Base-by-base conservation (phyloP, 306 rosid genomes). In the Ochetophila trinervis region DNA sequence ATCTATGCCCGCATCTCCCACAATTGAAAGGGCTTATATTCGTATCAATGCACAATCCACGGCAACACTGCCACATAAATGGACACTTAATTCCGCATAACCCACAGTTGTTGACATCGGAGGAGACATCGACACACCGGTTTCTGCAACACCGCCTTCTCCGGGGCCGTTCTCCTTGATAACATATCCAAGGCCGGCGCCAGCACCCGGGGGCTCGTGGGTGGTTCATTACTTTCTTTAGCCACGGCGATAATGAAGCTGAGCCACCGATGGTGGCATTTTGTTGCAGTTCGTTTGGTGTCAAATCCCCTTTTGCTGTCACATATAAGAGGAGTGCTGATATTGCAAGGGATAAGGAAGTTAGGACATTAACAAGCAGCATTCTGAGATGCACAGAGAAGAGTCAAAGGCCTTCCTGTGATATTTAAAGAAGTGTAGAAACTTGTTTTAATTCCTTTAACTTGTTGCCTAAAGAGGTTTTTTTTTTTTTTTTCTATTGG, bases 1-100 rank as follows among this genome's bases (percentile, higher is more conserved):
- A 88, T 49, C 60, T 76, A 53, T 86, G 65, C 22, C 85, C 90
- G 72, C 96, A 88, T 55, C 18, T 74, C 2, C 97, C 96, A 62
- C 96, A 91, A n/a, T 91, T 83, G 4, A 79, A 74, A 48, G 67
- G 60, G 48, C 63, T 77, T 0, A 27, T 1, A 20, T 83, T 86
- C 0, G 81, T 81, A 62, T 91, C 15, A 0, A 52, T 53, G 35
- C 97, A 91, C 0, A 72, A 53, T 9, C 94, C 88, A 52, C 63
- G 27, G 65, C 94, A 91, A 3, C 97, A 91, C 24, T 81, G 71
- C 80, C 74, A 60, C 47, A 78, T 50, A 45, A 83, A 88, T 0
- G 67, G 69, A 32, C 94, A 91, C 32, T 59, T 80, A 13, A 22
- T 27, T 4, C 75, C 74, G 62, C 96, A 91, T 0, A 48, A 37